A percentile compares a stretch with the other conserved stretches of the same genome.
phyloP scores from a whole-genome alignment of 1,139 yeast species.

The Casaregolazyma suthepensis region DNA sequence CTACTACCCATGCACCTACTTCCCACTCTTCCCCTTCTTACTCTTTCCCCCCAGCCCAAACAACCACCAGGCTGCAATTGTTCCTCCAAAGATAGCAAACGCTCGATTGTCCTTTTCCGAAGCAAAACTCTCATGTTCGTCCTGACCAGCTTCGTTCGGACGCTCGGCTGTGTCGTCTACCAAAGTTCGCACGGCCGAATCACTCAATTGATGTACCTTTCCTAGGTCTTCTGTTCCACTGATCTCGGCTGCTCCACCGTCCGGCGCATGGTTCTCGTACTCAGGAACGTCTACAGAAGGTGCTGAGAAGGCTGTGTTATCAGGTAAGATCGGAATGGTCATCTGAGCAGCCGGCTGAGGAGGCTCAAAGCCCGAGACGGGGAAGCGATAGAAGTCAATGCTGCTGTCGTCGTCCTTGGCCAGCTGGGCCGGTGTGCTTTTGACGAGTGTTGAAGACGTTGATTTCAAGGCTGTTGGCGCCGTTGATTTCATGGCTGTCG shows the following conservation, averaged over 20 bases:
- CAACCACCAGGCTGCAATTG: conserved; percentile 33
- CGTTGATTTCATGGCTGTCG: neutral
- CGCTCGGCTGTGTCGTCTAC: conserved; percentile 20
- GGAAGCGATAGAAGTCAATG: conserved; percentile 39
- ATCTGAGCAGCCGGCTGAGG: conserved; percentile 24
- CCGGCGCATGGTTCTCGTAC: conserved; percentile 24
- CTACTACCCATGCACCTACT: too few relatives aligned
- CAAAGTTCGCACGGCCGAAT: conserved; percentile 9
- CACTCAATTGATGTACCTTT: conserved; percentile 14
- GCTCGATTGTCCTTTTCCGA: conserved; percentile 27
- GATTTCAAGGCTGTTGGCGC: neutral
- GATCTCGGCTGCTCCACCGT: conserved; percentile 21
- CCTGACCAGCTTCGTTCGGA: conserved; percentile 6
- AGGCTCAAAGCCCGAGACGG: conserved; percentile 22
- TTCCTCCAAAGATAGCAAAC: conserved; percentile 28
- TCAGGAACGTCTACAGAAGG: conserved; percentile 21
- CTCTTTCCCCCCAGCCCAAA: conserved; percentile 19
- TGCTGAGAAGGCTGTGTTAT: conserved; percentile 16
- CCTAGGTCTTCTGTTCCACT: conserved; percentile 16
- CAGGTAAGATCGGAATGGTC: conserved; percentile 38
- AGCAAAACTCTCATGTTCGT: conserved; percentile 8
- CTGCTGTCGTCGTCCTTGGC: conserved; percentile 39
- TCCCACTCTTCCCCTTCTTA: conserved; percentile 11
- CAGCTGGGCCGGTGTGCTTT: neutral
- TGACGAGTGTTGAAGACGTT: neutral